Evolutionary conservation across 371 early-diverging fungal species (phyloP).

Genomic region (Mucor circinelloides): DNA sequence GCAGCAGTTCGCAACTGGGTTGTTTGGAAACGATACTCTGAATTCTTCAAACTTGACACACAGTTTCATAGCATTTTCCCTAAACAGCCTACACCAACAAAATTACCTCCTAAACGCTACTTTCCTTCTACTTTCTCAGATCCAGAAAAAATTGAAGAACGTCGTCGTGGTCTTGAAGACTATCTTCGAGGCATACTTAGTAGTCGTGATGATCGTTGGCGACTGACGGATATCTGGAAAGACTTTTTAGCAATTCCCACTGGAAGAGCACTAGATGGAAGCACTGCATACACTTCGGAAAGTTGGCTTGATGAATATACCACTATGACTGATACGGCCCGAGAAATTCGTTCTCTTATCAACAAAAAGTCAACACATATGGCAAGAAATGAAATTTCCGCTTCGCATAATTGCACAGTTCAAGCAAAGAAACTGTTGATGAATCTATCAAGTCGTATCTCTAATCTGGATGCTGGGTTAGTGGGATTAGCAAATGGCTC

Average conservation of each 20-base stretch:
- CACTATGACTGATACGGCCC: conserved; percentile 58
- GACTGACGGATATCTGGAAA: conserved; percentile 73
- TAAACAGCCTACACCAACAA: conserved; percentile 57
- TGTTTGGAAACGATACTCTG: conserved; percentile 87
- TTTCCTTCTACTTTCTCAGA: conserved; percentile 68
- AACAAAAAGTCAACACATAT: conserved; percentile 71
- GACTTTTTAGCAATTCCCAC: conserved; percentile 79
- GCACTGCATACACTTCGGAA: conserved; percentile 63
- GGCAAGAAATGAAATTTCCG: conserved; percentile 74
- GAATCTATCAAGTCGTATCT: conserved; percentile 51
- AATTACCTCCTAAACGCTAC: conserved; percentile 69
- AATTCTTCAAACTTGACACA: conserved; percentile 71
- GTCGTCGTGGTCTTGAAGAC: conserved; percentile 79
- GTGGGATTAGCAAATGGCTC: conserved; percentile 44
- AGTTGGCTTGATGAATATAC: conserved; percentile 87
- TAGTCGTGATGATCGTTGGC: conserved; percentile 78
- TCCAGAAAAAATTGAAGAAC: conserved; percentile 74
- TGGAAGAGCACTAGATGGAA: conserved; percentile 43
- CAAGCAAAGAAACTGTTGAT: conserved; percentile 79
- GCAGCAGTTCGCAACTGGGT: conserved; percentile 87
- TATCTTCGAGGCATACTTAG: conserved; percentile 80
- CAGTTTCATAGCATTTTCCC: conserved; percentile 61
- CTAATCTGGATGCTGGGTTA: conserved; percentile 62
- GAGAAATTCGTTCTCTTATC: conserved; percentile 75
- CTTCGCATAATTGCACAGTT: conserved; percentile 75